These are phyloP conservation scores for Fusarium haematococcum DNA, from an alignment of 2,329 filamentous ascomycete genomes.

Conservation along the genomic window DNA sequence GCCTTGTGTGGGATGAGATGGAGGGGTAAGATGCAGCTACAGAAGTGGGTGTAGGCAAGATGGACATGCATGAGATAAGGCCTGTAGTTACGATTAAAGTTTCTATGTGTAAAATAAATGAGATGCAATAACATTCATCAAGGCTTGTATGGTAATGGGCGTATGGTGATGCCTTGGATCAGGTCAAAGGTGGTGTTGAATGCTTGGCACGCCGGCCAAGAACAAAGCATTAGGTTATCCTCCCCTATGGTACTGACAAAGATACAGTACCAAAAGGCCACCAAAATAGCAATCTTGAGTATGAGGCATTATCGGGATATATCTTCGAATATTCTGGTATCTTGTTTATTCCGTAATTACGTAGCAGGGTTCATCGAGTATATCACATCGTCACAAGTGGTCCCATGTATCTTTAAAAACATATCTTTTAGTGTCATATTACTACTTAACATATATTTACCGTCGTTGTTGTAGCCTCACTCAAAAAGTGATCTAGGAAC, in stretches of 20 bases:
- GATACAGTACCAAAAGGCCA: no score
- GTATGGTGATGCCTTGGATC: neutral
- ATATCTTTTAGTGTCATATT: neutral
- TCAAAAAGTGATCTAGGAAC: neutral
- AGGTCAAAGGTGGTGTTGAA: neutral
- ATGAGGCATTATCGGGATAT: no score
- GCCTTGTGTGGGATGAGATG: neutral
- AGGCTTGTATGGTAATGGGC: neutral
- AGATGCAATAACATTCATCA: neutral
- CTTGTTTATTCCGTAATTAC: neutral
- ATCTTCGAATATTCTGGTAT: neutral
- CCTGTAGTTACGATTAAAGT: neutral
- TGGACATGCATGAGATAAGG: neutral
- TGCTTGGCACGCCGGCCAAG: neutral
- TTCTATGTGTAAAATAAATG: neutral
- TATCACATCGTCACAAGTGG: neutral
- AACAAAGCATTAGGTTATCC: neutral
- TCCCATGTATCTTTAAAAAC: neutral
- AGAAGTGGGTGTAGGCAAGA: neutral
- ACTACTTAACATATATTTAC: neutral
- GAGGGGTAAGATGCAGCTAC: neutral
- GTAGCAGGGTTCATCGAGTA: neutral
- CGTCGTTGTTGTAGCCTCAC: neutral
- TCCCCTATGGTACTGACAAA: no score
- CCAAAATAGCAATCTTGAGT: no score